phyloP scores from a whole-genome alignment of 257 asterid genomes.

The Orobanche coerulescens region DNA sequence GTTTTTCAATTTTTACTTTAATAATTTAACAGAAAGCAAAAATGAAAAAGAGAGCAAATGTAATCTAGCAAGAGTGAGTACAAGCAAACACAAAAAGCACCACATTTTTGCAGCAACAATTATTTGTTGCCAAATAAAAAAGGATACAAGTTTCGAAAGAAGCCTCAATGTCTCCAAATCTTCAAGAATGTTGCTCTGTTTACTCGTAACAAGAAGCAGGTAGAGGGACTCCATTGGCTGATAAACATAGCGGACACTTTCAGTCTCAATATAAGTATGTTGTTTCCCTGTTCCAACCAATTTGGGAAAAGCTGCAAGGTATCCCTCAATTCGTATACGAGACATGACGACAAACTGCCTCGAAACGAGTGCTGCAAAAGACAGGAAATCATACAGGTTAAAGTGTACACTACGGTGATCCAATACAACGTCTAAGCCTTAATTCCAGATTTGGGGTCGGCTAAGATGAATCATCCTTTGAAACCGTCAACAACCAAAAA shows the following conservation, averaged over 20 bases:
- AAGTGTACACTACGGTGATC: constrained; percentile 6
- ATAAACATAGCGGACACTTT: constrained; percentile 88
- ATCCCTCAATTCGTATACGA: constrained; percentile 90
- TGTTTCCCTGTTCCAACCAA: constrained; percentile 89
- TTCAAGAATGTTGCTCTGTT: constrained; percentile 94
- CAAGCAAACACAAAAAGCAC: neutral
- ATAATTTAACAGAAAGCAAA: constrained; percentile 10
- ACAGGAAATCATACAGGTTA: constrained; percentile 25
- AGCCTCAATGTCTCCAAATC: constrained; percentile 88
- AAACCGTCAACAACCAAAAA: no score
- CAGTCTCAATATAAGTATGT: constrained; percentile 88
- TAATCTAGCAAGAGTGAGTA: constrained; percentile 10
- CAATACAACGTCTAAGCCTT: no score
- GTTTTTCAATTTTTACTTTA: neutral
- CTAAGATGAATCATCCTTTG: no score
- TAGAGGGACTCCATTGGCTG: constrained; percentile 85
- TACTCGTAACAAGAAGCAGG: constrained; percentile 86
- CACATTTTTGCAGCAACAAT: neutral
- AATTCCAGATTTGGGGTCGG: no score
- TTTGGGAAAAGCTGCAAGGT: constrained; percentile 93
- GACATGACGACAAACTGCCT: constrained; percentile 98
- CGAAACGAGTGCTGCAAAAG: constrained; percentile 72
- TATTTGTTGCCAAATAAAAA: constrained; percentile 15
- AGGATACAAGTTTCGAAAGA: constrained; percentile 90
- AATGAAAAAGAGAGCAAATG: constrained; percentile 15